These are phyloP conservation scores for Nicotiana obtusifolia DNA, from an alignment of 257 asterid genomes.

Conservation along the genomic window DNA sequence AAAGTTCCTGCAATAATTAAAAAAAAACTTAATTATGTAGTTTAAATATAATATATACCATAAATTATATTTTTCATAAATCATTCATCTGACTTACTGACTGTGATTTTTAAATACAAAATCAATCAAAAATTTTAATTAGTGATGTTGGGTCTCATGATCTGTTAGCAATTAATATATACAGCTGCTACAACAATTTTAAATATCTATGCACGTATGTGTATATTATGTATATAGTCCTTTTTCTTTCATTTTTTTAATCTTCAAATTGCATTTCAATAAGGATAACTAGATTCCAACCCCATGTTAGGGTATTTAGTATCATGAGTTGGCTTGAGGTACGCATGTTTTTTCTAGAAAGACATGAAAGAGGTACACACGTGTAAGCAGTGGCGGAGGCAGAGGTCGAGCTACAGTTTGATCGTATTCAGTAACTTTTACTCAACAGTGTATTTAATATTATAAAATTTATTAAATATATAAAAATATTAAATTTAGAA, in stretches of 20 bases:
- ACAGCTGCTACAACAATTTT: background rate
- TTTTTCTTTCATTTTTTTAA: background rate
- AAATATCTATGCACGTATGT: background rate
- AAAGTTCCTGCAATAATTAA: background rate
- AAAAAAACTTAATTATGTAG: too few relatives aligned
- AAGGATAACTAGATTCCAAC: background rate
- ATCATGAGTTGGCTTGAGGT: conserved; percentile 8
- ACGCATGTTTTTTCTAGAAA: conserved; percentile 5
- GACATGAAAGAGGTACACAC: conserved; percentile 15
- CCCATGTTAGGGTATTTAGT: conserved; percentile 11
- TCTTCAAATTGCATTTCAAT: background rate
- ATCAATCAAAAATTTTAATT: background rate
- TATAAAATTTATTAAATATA: too few relatives aligned
- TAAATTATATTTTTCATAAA: background rate
- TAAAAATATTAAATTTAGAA: too few relatives aligned
- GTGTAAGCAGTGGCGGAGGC: background rate
- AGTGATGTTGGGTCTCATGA: background rate
- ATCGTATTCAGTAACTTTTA: too few relatives aligned
- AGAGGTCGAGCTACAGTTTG: too few relatives aligned
- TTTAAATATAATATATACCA: too few relatives aligned
- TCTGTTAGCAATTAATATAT: background rate
- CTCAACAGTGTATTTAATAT: too few relatives aligned
- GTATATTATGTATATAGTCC: background rate
- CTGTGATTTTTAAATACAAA: background rate
- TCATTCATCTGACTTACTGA: background rate